Conservation (phyloP, 2,329 filamentous ascomycete genomes). For the Talaromyces sp. region DNA sequence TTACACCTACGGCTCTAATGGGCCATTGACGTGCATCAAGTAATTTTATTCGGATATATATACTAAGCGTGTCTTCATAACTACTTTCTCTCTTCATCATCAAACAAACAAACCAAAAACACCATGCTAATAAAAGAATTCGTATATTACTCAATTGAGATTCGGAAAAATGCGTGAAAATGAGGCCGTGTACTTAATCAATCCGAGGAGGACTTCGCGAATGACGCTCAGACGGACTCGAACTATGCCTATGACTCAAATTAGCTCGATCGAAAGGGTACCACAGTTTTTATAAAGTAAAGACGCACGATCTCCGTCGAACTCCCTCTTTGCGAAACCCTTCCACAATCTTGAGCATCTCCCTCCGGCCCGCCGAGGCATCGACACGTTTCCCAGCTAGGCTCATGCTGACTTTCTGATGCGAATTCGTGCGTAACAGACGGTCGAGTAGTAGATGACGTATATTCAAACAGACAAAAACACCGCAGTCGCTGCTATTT, state of each 20-base stretch:
- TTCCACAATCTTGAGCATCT: conserved; percentile 88
- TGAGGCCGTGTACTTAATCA: conserved; percentile 11
- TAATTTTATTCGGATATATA: neutral
- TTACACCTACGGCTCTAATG: neutral
- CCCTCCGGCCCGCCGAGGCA: conserved; percentile 71
- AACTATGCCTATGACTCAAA: conserved; percentile 3
- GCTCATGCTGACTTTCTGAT: conserved; percentile 90
- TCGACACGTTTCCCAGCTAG: conserved; percentile 81
- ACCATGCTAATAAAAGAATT: neutral
- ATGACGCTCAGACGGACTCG: conserved; percentile 9
- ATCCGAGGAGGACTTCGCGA: conserved; percentile 19
- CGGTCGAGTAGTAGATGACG: conserved; percentile 82
- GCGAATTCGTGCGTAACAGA: conserved; percentile 69
- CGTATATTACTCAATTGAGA: neutral
- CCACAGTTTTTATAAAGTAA: neutral
- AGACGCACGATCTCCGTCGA: conserved; percentile 68
- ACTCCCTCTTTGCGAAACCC: conserved; percentile 81
- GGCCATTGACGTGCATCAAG: neutral
- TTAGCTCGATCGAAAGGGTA: neutral
- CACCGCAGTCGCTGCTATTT: conserved; percentile 88
- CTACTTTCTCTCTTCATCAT: neutral
- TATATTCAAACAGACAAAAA: conserved; percentile 95
- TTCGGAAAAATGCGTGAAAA: neutral
- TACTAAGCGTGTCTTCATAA: neutral
- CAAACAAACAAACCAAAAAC: neutral